Evolutionary conservation across 805 yeast species (phyloP).

Genomic region (Sugiyamaella qingdaonensis): DNA sequence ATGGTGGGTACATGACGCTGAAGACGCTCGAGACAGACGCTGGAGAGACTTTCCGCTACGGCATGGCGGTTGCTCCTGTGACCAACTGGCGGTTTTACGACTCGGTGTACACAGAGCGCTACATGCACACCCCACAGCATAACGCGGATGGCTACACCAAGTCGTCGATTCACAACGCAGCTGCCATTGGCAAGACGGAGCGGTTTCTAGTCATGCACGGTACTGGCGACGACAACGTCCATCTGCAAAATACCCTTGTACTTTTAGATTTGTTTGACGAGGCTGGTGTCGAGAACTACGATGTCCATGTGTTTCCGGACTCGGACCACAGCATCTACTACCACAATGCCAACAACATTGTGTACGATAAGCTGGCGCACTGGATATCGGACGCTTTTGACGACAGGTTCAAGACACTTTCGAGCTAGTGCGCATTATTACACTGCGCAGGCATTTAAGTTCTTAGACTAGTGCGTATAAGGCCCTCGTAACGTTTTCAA

Average conservation of each 20-base stretch:
- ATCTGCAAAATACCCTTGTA: slow-evolving; percentile 81
- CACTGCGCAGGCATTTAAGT: background rate
- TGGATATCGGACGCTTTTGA: slow-evolving; percentile 53
- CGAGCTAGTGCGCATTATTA: background rate
- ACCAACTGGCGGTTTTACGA: slow-evolving; percentile 92
- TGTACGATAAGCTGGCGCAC: slow-evolving; percentile 61
- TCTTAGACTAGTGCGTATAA: no score
- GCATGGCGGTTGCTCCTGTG: slow-evolving; percentile 96
- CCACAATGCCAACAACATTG: slow-evolving; percentile 74
- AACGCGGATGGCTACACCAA: slow-evolving; percentile 58
- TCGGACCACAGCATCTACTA: slow-evolving; percentile 78
- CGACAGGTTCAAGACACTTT: slow-evolving; percentile 20
- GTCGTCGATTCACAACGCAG: slow-evolving; percentile 54
- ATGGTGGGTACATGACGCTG: slow-evolving; percentile 91
- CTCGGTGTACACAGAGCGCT: slow-evolving; percentile 90
- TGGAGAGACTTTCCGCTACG: slow-evolving; percentile 73
- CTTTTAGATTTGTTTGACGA: slow-evolving; percentile 71
- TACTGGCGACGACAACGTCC: slow-evolving; percentile 96
- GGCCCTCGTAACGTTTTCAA: no score
- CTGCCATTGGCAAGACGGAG: slow-evolving; percentile 49
- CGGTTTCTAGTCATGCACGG: slow-evolving; percentile 92
- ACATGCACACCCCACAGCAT: slow-evolving; percentile 77
- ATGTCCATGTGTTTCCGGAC: slow-evolving; percentile 87
- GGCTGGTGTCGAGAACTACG: slow-evolving; percentile 80
- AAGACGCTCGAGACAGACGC: slow-evolving; percentile 82